Conservation (phyloP, 2,329 filamentous ascomycete species). For the Chaetomiaceae sp. region DNA sequence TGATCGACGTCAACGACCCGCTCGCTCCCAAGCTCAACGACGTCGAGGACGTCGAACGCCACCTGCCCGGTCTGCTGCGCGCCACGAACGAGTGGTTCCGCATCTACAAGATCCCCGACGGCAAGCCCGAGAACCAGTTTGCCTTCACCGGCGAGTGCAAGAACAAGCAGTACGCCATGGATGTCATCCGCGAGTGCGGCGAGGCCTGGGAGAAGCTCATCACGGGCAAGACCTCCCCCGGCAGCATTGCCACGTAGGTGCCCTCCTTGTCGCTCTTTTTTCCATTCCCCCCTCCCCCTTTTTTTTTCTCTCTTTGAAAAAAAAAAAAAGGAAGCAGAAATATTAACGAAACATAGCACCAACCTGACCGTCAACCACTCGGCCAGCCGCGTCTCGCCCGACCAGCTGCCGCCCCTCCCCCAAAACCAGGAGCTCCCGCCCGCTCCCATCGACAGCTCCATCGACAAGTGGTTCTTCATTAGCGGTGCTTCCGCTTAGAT, state of each 20-base stretch:
- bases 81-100: conserved; percentile 99
- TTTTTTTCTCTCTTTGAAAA: no score
- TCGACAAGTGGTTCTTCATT: conserved; percentile 99
- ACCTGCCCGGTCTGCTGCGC: conserved; percentile 91
- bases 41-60: conserved; percentile 97
- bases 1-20: conserved; percentile 97
- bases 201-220: conserved; percentile 98
- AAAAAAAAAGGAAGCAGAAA: background rate
- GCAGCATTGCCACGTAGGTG: conserved; percentile 77
- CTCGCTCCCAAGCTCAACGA: conserved; percentile 95
- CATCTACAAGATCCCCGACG: conserved; percentile 99
- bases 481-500: conserved; percentile 81
- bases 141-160: conserved; percentile 99
- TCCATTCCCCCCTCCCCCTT: background rate
- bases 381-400: conserved; percentile 62
- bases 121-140: conserved; percentile 99
- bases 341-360: conserved; percentile 53
- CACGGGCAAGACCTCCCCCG: conserved; percentile 77
- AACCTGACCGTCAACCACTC: conserved; percentile 76
- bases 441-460: conserved; percentile 88
- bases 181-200: conserved; percentile 90
- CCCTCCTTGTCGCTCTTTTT: background rate
- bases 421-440: conserved; percentile 73
- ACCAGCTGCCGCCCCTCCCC: conserved; percentile 72
- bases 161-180: conserved; percentile 97